Percentiles rank a stretch among this genome's conserved stretches.
These are phyloP conservation scores for Termitomyces sp. DNA, from an alignment of 768 basidiomycete species.

Conservation along the genomic window DNA sequence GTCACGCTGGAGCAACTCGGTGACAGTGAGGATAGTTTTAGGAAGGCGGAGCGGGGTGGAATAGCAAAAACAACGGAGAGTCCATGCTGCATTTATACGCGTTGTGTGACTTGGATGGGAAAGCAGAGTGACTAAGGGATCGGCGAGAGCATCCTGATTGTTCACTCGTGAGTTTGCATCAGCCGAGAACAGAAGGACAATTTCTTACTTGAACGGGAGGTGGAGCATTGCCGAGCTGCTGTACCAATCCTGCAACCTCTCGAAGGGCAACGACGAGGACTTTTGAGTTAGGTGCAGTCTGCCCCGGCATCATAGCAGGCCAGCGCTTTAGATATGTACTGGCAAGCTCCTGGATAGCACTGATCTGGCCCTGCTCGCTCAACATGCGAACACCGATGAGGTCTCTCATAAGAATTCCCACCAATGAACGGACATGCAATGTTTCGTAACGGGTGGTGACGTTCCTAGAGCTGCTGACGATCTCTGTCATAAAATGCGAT, in stretches of 20 bases:
- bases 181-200: not conserved
- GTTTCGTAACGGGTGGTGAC: conserved; percentile 63
- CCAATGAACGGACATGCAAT: conserved; percentile 63
- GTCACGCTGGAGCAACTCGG: conserved; percentile 82
- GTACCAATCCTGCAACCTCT: conserved; percentile 81
- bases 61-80: conserved; percentile 85
- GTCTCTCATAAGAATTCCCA: conserved; percentile 76
- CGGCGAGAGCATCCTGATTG: conserved; percentile 72
- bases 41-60: conserved; percentile 84
- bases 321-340: conserved; percentile 81
- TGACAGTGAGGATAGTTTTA: conserved; percentile 67
- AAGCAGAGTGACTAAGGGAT: conserved; percentile 80
- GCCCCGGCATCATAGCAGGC: conserved; percentile 90
- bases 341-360: conserved; percentile 82
- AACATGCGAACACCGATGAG: conserved; percentile 85
- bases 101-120: conserved; percentile 84
- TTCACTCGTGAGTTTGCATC: not conserved
- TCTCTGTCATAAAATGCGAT: conserved; percentile 71
- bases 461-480: conserved; percentile 57
- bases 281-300: conserved; percentile 57
- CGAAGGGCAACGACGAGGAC: conserved; percentile 70
- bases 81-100: conserved; percentile 83
- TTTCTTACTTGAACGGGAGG: conserved; percentile 70
- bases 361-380: conserved; percentile 91
- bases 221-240: conserved; percentile 89